phyloP scores from a whole-genome alignment of 2,329 filamentous ascomycete species.

The Davidsoniella australis region DNA sequence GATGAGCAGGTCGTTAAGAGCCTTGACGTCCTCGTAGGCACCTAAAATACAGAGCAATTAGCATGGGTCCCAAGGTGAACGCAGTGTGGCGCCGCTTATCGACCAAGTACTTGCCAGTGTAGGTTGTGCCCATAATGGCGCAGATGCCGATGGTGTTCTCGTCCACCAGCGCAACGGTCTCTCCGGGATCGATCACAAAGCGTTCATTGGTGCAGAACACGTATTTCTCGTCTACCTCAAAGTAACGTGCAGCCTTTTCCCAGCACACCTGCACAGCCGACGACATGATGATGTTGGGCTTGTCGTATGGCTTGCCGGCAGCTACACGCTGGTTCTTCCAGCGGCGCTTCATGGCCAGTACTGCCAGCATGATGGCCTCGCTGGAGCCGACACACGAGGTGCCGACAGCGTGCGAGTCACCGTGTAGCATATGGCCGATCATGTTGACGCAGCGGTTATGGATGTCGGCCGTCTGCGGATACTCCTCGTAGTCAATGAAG shows the following conservation, averaged over 20 bases:
- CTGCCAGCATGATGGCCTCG: slow-evolving; percentile 70
- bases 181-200: slow-evolving; percentile 45
- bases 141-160: slow-evolving; percentile 81
- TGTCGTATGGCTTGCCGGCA: slow-evolving; percentile 61
- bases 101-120: slow-evolving; percentile 43
- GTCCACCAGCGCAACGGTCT: slow-evolving; percentile 43
- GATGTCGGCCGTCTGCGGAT: slow-evolving; percentile 64
- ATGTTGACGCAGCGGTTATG: slow-evolving; percentile 86
- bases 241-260: slow-evolving; percentile 83
- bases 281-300: slow-evolving; percentile 89
- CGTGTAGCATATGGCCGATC: slow-evolving; percentile 81
- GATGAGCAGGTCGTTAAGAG: slow-evolving; percentile 71
- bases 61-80: background rate
- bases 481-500: slow-evolving; percentile 83
- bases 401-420: slow-evolving; percentile 51
- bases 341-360: slow-evolving; percentile 84
- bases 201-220: slow-evolving; percentile 45
- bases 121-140: slow-evolving; percentile 78
- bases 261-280: slow-evolving; percentile 88
- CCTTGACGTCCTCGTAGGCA: slow-evolving; percentile 87
- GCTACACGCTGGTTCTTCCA: slow-evolving; percentile 80
- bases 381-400: slow-evolving; percentile 82
- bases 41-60: slow-evolving; percentile 1
- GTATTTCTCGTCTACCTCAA: slow-evolving; percentile 82
- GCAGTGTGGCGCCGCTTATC: background rate